These are phyloP conservation scores for Macrophomina phaseolina DNA, from an alignment of 2,329 filamentous ascomycete species.

Conservation along the genomic window DNA sequence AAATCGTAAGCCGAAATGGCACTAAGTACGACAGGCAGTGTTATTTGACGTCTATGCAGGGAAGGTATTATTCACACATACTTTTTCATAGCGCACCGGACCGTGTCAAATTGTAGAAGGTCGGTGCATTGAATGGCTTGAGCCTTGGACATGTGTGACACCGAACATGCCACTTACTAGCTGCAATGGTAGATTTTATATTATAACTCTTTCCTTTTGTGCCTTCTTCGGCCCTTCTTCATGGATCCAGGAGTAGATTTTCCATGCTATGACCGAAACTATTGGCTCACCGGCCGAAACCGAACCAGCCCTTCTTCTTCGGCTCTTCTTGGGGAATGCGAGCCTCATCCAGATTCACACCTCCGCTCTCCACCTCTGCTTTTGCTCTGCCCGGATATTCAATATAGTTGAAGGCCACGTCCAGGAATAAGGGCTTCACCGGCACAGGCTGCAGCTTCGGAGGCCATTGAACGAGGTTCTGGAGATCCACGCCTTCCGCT, in stretches of 20 bases:
- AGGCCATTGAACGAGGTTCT: conserved; percentile 84
- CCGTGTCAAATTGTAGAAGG: too few species aligned
- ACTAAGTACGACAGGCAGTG: not conserved
- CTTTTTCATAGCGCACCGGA: too few species aligned
- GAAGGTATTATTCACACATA: too few species aligned
- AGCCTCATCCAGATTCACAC: conserved; percentile 29
- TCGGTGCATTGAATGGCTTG: too few species aligned
- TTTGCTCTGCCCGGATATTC: conserved; percentile 75
- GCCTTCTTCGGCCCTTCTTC: not conserved
- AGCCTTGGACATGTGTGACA: too few species aligned
- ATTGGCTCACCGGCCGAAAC: conserved; percentile 51
- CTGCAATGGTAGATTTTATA: not conserved
- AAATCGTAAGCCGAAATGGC: not conserved
- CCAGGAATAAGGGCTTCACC: conserved; percentile 93
- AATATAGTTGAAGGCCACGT: conserved; percentile 98
- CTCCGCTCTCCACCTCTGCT: conserved; percentile 33
- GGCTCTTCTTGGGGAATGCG: conserved; percentile 43
- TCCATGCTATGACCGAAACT: not conserved
- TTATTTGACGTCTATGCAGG: too few species aligned
- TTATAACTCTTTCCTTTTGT: not conserved
- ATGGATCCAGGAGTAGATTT: not conserved
- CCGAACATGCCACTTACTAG: too few species aligned
- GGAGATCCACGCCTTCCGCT: conserved; percentile 70
- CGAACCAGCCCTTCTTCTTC: conserved; percentile 59
- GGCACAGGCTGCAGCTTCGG: conserved; percentile 82